These are phyloP conservation scores for Casuarina glauca DNA, from an alignment of 306 rosid species.

Conservation along the genomic window DNA sequence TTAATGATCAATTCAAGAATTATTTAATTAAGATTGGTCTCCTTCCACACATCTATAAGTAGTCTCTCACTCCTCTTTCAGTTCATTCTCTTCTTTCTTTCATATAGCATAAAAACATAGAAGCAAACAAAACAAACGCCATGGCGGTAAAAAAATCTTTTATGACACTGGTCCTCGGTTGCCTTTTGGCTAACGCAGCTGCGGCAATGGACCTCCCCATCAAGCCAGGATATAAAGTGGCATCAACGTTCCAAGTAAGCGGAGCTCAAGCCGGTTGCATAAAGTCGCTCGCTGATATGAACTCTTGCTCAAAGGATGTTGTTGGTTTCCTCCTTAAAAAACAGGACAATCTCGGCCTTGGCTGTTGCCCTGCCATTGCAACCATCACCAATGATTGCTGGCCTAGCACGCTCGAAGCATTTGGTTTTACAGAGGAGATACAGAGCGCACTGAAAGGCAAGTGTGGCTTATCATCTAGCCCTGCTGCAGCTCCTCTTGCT, in stretches of 20 bases:
- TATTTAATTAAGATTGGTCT: background rate
- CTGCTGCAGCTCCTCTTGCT: background rate
- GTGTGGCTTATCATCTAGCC: background rate
- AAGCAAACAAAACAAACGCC: background rate
- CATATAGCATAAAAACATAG: background rate
- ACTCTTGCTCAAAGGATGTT: background rate
- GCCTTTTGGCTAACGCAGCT: background rate
- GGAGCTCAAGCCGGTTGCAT: background rate
- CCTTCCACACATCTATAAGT: background rate
- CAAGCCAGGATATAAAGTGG: background rate
- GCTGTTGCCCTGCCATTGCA: background rate
- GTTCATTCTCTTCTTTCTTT: background rate
- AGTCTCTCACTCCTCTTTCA: background rate
- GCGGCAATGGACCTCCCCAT: background rate
- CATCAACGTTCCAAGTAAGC: background rate
- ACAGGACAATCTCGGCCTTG: background rate
- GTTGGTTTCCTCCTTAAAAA: background rate
- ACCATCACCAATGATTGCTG: background rate
- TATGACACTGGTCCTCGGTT: background rate
- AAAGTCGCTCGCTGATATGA: background rate
- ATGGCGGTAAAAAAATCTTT: background rate
- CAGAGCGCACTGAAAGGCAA: background rate
- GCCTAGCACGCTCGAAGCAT: background rate
- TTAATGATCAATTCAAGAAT: too few species aligned
- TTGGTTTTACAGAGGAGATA: background rate